Conservation (phyloP, 1,284 basidiomycete genomes). For the Polyporus tsugae region DNA sequence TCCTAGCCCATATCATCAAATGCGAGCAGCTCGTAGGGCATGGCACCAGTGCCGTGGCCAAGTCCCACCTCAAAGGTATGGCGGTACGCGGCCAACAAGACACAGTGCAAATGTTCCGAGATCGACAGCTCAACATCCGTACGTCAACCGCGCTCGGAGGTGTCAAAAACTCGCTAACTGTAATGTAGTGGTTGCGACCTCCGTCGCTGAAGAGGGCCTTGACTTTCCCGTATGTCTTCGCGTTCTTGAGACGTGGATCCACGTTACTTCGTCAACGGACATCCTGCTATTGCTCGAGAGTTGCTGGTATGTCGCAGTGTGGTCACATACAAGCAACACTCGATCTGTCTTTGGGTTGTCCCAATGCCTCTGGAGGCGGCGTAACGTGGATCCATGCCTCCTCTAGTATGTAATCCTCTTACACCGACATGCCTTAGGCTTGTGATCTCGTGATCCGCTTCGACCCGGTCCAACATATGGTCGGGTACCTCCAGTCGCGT, state of each 20-base stretch:
- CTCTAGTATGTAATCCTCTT: not conserved
- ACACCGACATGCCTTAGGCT: slow-evolving; percentile 53
- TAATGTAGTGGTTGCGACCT: slow-evolving; percentile 76
- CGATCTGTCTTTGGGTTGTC: slow-evolving; percentile 20
- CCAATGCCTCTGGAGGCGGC: slow-evolving; percentile 6
- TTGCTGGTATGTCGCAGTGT: slow-evolving; percentile 19
- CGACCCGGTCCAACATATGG: slow-evolving; percentile 79
- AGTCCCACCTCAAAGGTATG: slow-evolving; percentile 57
- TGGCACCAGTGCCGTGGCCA: slow-evolving; percentile 51
- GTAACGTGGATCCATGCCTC: slow-evolving; percentile 16
- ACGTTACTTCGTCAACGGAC: slow-evolving; percentile 18
- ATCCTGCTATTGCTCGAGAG: slow-evolving; percentile 22
- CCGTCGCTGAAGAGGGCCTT: slow-evolving; percentile 88
- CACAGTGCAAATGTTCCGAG: slow-evolving; percentile 70
- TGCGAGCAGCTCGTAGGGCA: slow-evolving; percentile 78
- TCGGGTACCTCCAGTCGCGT: slow-evolving; percentile 85
- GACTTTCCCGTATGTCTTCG: slow-evolving; percentile 73
- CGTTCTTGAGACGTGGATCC: slow-evolving; percentile 17
- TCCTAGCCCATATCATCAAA: slow-evolving; percentile 62
- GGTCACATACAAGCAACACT: slow-evolving; percentile 18
- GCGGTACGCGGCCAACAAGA: slow-evolving; percentile 61
- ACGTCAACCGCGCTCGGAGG: slow-evolving; percentile 39
- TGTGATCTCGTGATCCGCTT: slow-evolving; percentile 88
- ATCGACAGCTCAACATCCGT: slow-evolving; percentile 74
- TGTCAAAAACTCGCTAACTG: not conserved